phyloP scores from a whole-genome alignment of 2,329 filamentous ascomycete species.

The Diaporthe longicolla region DNA sequence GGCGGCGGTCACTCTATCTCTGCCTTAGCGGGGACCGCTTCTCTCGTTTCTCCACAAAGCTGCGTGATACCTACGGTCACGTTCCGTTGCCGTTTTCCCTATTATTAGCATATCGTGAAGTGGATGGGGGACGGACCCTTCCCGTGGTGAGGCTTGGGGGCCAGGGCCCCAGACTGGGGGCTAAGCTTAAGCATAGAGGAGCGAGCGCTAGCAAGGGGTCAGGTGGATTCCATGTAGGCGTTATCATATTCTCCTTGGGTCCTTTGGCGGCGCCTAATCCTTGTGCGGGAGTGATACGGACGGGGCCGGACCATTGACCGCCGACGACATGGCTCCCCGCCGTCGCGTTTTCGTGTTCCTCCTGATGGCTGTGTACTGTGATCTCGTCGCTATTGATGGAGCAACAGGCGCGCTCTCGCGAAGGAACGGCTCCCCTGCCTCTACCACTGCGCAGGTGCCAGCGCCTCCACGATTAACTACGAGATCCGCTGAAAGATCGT shows the following conservation, averaged over 20 bases:
- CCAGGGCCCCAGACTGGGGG: background rate
- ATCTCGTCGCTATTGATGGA: background rate
- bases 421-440: background rate
- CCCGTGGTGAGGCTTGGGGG: background rate
- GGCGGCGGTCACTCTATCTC: background rate
- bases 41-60: no score
- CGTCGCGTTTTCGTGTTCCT: background rate
- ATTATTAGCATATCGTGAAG: constrained; percentile 32
- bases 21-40: background rate
- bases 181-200: background rate
- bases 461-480: constrained; percentile 34
- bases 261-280: background rate
- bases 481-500: constrained; percentile 29
- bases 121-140: background rate
- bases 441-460: background rate
- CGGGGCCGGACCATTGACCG: background rate
- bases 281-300: background rate
- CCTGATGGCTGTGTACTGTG: background rate
- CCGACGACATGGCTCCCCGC: background rate
- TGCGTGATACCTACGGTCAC: constrained; percentile 15
- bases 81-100: background rate
- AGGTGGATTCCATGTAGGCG: background rate
- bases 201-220: constrained; percentile 25
- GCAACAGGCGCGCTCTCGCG: background rate
- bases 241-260: background rate